These are phyloP conservation scores for Thielaviopsis musarum DNA, from an alignment of 2,329 filamentous ascomycete genomes.

Conservation along the genomic window DNA sequence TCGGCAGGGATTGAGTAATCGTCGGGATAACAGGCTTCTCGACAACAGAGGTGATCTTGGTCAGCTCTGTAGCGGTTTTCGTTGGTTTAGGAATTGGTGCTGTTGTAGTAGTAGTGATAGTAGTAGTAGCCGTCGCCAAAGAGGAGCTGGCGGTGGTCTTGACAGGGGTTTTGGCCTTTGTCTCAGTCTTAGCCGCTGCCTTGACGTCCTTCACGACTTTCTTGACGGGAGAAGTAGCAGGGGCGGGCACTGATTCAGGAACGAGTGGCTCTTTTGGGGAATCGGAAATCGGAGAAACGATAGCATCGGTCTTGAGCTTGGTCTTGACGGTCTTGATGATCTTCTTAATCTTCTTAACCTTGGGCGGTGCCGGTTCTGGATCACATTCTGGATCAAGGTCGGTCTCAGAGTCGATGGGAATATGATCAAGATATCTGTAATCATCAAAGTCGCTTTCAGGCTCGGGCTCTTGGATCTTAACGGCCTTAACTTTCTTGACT, in stretches of 20 bases:
- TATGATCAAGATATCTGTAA: not conserved
- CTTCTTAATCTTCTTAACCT: constrained; percentile 11
- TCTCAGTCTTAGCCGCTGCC: not conserved
- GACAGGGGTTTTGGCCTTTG: constrained; percentile 3
- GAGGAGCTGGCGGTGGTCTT: not conserved
- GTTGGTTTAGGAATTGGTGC: too few relatives aligned
- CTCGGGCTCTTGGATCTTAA: constrained; percentile 3
- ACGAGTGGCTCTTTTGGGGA: constrained; percentile 8
- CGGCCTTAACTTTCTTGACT: not conserved
- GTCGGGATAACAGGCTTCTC: too few relatives aligned
- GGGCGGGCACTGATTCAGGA: not conserved
- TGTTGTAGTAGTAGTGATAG: too few relatives aligned
- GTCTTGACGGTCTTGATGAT: constrained; percentile 10
- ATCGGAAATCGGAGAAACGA: constrained; percentile 6
- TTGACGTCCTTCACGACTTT: not conserved
- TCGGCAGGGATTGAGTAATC: too few relatives aligned
- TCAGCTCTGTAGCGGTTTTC: too few relatives aligned
- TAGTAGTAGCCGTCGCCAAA: not conserved
- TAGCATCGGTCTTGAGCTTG: constrained; percentile 13
- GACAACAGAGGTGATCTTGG: too few relatives aligned
- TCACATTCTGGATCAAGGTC: constrained; percentile 10
- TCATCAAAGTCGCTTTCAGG: constrained; percentile 2
- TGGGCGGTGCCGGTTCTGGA: constrained; percentile 14
- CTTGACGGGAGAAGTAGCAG: not conserved
- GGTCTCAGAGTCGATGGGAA: constrained; percentile 1